Evolutionary conservation across 164 flowering plant species (phyloP), one percentile per base, ranked within the genome.

Genomic region (Vitis amurensis): DNA sequence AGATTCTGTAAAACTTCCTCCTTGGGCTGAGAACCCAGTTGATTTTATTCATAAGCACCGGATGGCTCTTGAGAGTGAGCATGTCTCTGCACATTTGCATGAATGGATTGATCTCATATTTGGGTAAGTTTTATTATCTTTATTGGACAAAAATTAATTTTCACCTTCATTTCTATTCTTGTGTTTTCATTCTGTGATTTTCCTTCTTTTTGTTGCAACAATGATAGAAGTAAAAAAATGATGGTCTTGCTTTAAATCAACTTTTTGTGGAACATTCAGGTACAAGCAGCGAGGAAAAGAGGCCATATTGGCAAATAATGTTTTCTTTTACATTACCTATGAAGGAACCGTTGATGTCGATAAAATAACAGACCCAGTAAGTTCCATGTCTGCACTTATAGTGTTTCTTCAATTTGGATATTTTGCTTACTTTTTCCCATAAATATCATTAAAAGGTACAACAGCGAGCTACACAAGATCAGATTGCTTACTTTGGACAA

Each of bases 91-190:
- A 51, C 97, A 96, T 83, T 81, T 96, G 84, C 94, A 96, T 81
- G 98, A 93, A 70, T 96, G 99, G 99, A 85, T 96, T 75, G 98
- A 96, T 77, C 94, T 96, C 63, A 86, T 93, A 82, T 96, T 93
- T 83, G 99, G 99, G 99, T 93, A 76, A 68, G 90, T 69, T 64
- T 61, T 52, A 23, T 50, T 44, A 15, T 3, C n/a, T 23, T 53
- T 52, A 8, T 58, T 14, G 4, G 9, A 31, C 64, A 58, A 59
- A 67, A 48, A 57, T 6, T 48, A 11, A 49, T 58, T 1, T 67
- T 66, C 63, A 48, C 8, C 51, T 55, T 27, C 17, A 63, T 19
- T 27, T 57, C 27, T 31, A 64, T 51, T 44, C n/a, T 56, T 23
- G 13, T 61, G 15, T 16, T 51, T 31, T 15, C 27, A 13, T 17